Evolutionary conservation across 257 asterid genomes (phyloP).

Genomic region (Henckelia pumila): DNA sequence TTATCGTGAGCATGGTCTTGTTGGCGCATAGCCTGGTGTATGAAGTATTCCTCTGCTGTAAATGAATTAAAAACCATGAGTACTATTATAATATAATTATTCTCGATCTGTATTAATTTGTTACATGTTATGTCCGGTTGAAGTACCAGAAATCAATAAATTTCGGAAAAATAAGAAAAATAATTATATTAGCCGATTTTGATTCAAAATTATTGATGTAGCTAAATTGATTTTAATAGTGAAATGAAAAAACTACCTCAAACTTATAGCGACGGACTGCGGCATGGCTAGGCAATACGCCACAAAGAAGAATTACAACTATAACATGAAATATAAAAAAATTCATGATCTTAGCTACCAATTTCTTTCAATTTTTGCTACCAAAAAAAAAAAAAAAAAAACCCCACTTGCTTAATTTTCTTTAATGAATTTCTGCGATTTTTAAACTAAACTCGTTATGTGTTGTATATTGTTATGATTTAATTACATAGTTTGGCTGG

Average conservation of each 20-base stretch:
- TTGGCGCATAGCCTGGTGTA: conserved; percentile 38
- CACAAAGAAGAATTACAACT: conserved; percentile 24
- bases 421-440: too few species aligned
- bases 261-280: conserved; percentile 25
- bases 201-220: too few species aligned
- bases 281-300: conserved; percentile 27
- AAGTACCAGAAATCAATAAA: too few species aligned
- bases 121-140: too few species aligned
- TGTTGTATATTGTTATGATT: not conserved
- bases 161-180: too few species aligned
- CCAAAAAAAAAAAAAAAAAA: not conserved
- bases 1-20: conserved; percentile 50
- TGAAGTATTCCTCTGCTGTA: conserved; percentile 37
- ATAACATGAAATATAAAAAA: conserved; percentile 18
- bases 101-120: too few species aligned
- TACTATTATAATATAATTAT: too few species aligned
- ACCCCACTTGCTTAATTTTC: too few species aligned
- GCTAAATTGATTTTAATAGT: too few species aligned
- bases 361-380: not conserved
- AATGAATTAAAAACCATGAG: not conserved
- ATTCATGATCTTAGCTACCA: not conserved
- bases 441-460: not conserved
- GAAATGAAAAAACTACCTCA: conserved; percentile 22
- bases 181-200: too few species aligned
- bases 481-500: not conserved